Conservation (phyloP, 192 early-diverging fungal genomes). For the Borealophlyctis nickersoniae region DNA sequence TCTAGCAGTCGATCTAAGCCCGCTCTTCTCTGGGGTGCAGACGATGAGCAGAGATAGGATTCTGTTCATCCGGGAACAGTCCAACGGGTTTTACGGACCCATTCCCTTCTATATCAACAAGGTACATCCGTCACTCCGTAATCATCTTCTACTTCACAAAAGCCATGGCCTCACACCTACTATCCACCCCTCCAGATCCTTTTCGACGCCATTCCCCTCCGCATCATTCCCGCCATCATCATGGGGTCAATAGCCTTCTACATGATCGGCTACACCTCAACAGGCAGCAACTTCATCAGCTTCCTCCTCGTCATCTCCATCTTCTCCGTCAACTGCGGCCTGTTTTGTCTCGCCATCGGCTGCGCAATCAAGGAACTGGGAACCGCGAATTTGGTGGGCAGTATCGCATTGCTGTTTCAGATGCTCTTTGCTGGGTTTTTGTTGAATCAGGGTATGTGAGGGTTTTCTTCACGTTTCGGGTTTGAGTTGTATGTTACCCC, state of each 20-base stretch:
- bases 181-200: conserved; percentile 45
- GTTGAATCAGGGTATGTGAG: conserved; percentile 66
- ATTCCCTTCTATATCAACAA: conserved; percentile 51
- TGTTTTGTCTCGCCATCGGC: conserved; percentile 58
- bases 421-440: conserved; percentile 77
- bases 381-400: conserved; percentile 58
- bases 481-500: not conserved
- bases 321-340: conserved; percentile 60
- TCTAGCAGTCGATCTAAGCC: conserved; percentile 50
- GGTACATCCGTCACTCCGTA: no score
- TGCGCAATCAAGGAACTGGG: conserved; percentile 55
- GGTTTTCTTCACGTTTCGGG: no score
- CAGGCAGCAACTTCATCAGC: conserved; percentile 48
- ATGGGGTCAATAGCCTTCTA: conserved; percentile 66
- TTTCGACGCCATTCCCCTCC: conserved; percentile 68
- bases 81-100: conserved; percentile 46
- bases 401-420: conserved; percentile 68
- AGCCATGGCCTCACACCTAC: no score
- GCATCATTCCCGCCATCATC: conserved; percentile 61
- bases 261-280: conserved; percentile 63
- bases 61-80: conserved; percentile 47
- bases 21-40: conserved; percentile 46
- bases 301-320: conserved; percentile 62
- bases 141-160: not conserved
- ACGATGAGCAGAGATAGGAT: conserved; percentile 32